Base-by-base conservation (phyloP, 192 early-diverging fungal species). In the Paraglomus occultum region DNA sequence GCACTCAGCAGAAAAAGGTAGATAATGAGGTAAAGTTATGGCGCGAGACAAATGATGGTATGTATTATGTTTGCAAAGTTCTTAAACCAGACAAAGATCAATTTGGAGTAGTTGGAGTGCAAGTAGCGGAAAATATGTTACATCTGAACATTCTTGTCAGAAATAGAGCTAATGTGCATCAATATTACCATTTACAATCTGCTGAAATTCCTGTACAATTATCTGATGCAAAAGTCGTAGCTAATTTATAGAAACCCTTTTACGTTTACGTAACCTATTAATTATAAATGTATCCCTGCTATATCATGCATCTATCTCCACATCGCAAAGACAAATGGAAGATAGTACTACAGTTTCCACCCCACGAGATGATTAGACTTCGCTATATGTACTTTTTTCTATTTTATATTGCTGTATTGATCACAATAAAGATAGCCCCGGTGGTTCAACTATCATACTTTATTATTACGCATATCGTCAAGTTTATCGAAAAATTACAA, bases 241-340 rank as follows among this genome's bases (percentile, higher is more conserved):
- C 53, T 11, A 55, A 55, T 55, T 55, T 55, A 55, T 55, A 55
- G 53, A 55, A 55, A 55, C 53, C 23, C 23, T 55, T 15, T 55
- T 55, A 55, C 53, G n/a, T 55, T 17, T 55, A 55, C 53, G 17
- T 55, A 55, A 55, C 23, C n/a, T 55, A 55, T 15, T 55, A 55
- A 55, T 55, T 55, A 55, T 23, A 20, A 55, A 55, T 55, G n/a
- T 55, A 55, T 55, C 53, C 17, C 23, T 55, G 23, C 53, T 55
- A 55, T 55, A 55, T 17, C 53, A 55, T 55, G 53, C 53, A 17
- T 55, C 53, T 55, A 17, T 55, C 17, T 55, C 53, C 7, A 6
- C 53, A 55, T 55, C 53, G 53, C 8, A 55, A 55, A 55, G 53
- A 55, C 53, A 55, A 55, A 55, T 55, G 53, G 53, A 55, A 55